Evolutionary conservation across 352 stramenopile species (phyloP), one percentile per base, ranked within the genome.

Genomic region (Lagenidium sp.): DNA sequence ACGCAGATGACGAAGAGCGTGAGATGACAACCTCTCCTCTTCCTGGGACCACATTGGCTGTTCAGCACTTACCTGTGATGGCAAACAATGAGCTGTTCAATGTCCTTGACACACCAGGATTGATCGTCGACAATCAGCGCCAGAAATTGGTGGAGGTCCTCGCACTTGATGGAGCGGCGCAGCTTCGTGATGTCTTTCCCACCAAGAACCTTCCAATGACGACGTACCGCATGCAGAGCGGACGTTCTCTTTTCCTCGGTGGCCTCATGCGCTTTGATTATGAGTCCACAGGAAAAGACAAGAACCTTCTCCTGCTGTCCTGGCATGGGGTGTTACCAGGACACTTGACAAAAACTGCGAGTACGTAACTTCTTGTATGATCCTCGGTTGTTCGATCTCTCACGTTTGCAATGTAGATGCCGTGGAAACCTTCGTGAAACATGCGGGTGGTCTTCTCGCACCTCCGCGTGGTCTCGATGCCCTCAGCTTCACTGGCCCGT

Each of bases 1-100:
- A 66, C 21, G 79, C 63, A 24, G 55, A 85, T 24, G 61, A 82
- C 2, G 69, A 87, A 53, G 68, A 73, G 11, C 61, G 70, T 3
- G 49, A 81, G 35, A 81, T 96, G 62, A 96, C 86, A 13, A 95
- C 82, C 12, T 96, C 85, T n/a, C 74, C 75, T 20, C 63, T 97
- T 13, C 88, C 88, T 3, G 88, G 88, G 23, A 97, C 88, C 21
- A 97, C 88, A 8, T 58, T 97, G 32, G 86, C 77, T 4, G 78
- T 90, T 18, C 79, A 87, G 50, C 74, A 82, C 44, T 51, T 90
- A 47, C 76, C 80, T 3, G 64, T 93, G 4, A 82, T 90, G 28
- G 64, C 81, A 23, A 78, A 76, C 34, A 86, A 92, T 26, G 73
- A 92, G 21, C 55, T 80, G 7, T 92, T 82, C 55, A 87, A 92